Conservation (phyloP, 2,329 filamentous ascomycete species). For the Diaporthe sp. region DNA sequence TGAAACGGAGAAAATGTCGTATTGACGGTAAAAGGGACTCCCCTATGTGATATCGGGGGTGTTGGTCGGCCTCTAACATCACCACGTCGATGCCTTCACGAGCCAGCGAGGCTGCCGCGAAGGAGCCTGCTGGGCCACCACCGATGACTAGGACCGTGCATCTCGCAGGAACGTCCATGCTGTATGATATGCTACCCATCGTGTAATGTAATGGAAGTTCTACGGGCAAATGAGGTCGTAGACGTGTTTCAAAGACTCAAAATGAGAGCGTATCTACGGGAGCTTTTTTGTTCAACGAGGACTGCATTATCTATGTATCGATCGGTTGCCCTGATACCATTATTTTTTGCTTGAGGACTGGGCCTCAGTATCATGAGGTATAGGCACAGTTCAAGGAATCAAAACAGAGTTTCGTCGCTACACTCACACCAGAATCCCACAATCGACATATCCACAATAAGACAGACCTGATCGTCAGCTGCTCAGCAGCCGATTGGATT, state of each 20-base stretch:
- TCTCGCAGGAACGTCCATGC: not conserved
- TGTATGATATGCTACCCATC: not conserved
- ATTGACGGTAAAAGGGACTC: conserved; percentile 51
- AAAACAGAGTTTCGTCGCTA: not conserved
- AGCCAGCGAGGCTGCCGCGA: conserved; percentile 52
- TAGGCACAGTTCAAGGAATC: not conserved
- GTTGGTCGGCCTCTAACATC: conserved; percentile 54
- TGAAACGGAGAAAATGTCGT: conserved; percentile 55
- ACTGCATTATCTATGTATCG: not conserved
- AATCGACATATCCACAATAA: not conserved
- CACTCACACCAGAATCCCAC: not conserved
- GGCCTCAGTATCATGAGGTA: not conserved
- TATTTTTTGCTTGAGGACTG: not conserved
- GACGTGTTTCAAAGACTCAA: not conserved
- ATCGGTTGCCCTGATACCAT: not conserved
- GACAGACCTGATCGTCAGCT: not conserved
- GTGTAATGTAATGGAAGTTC: not conserved
- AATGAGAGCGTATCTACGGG: not conserved
- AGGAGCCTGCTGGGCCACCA: conserved; percentile 58
- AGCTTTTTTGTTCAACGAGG: not conserved
- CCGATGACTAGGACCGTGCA: conserved; percentile 54
- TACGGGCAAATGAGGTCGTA: not conserved
- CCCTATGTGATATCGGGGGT: conserved; percentile 50
- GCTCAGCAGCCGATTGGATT: not conserved
- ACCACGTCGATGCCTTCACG: conserved; percentile 57